These are phyloP conservation scores for Symbiodinium natans DNA, from an alignment of 73 alveolate species.

Conservation along the genomic window DNA sequence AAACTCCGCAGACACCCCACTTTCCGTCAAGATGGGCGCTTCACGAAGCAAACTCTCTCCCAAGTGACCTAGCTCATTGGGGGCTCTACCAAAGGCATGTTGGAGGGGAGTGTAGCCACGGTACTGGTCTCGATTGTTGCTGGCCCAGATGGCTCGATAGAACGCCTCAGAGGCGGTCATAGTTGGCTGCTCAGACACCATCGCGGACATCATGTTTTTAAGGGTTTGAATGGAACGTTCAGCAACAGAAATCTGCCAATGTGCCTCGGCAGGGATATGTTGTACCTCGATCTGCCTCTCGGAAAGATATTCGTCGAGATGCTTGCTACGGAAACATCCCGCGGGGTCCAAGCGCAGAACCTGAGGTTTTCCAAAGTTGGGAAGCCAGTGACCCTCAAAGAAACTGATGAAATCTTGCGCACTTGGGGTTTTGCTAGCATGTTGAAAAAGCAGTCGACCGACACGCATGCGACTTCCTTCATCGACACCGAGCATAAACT, in stretches of 20 bases:
- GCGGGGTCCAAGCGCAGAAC: neutral
- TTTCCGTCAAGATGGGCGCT: neutral
- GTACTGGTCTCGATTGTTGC: constrained; percentile 9
- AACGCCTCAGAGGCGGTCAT: neutral
- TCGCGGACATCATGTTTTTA: neutral
- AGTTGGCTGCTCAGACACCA: neutral
- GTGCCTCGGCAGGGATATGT: neutral
- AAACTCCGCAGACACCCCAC: constrained; percentile 27
- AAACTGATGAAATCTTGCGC: neutral
- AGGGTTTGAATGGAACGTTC: neutral
- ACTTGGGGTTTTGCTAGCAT: neutral
- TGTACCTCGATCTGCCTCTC: neutral
- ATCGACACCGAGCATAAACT: neutral
- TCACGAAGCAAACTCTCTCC: neutral
- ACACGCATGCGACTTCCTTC: neutral
- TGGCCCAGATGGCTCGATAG: neutral
- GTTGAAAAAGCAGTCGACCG: neutral
- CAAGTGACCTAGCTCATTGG: neutral
- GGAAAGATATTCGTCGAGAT: neutral
- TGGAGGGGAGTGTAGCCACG: constrained; percentile 25
- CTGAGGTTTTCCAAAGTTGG: constrained; percentile 7
- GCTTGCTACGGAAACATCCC: neutral
- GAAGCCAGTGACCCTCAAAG: neutral
- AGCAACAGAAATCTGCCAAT: constrained; percentile 22
- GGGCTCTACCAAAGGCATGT: constrained; percentile 24